Conservation (phyloP, 768 basidiomycete species). For the Leucosporidium scottii region DNA sequence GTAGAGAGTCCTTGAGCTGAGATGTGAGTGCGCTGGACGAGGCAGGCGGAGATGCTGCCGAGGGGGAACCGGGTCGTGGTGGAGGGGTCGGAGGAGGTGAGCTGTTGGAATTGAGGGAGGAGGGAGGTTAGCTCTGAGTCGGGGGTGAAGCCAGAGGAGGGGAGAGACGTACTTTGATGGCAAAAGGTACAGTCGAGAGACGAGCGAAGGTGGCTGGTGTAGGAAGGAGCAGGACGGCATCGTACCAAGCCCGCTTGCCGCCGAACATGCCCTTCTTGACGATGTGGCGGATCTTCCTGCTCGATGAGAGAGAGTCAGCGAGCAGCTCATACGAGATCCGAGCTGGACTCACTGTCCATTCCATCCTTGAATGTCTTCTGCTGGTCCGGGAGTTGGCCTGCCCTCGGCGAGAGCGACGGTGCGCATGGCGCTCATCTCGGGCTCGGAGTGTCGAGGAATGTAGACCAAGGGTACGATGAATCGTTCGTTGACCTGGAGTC, state of each 20-base stretch:
- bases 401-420: not conserved
- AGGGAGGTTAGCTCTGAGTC: not conserved
- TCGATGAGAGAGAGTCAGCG: not conserved
- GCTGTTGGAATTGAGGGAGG: not conserved
- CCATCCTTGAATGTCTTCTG: slow-evolving; percentile 15
- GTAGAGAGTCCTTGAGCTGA: slow-evolving; percentile 13
- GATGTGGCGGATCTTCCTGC: not conserved
- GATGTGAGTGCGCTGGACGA: slow-evolving; percentile 15
- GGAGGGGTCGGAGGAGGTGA: slow-evolving; percentile 10
- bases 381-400: not conserved
- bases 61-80: slow-evolving; percentile 10
- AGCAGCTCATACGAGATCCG: not conserved
- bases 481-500: slow-evolving; percentile 15
- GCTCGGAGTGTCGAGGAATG: slow-evolving; percentile 13
- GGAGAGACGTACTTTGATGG: not conserved
- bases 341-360: slow-evolving; percentile 11
- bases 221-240: slow-evolving; percentile 1
- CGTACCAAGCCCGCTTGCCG: not conserved
- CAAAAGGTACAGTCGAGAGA: not conserved
- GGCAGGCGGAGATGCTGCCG: slow-evolving; percentile 2
- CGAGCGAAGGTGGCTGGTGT: not conserved
- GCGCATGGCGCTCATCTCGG: slow-evolving; percentile 1
- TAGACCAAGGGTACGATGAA: slow-evolving; percentile 28
- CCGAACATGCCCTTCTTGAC: not conserved
- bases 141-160: not conserved